phyloP scores from a whole-genome alignment of 192 early-diverging fungal species.

The Backusella parvicylindrica region DNA sequence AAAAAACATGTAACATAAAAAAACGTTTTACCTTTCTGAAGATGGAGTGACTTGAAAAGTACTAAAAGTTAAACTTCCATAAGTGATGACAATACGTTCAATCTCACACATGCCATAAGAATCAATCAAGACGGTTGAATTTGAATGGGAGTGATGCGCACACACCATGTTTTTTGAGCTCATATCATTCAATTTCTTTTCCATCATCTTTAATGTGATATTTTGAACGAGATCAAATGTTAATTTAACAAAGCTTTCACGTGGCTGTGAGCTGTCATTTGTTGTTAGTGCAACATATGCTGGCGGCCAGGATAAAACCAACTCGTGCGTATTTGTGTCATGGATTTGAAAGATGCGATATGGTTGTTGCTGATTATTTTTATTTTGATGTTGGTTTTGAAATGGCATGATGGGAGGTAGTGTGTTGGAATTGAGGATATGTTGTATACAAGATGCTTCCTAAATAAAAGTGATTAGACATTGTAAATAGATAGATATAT shows the following conservation, averaged over 20 bases:
- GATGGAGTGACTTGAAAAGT: neutral
- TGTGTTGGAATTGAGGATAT: neutral
- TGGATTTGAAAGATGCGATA: constrained; percentile 15
- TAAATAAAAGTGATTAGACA: neutral
- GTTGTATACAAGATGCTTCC: neutral
- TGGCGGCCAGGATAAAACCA: constrained; percentile 9
- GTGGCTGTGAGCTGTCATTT: neutral
- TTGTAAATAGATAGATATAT: neutral
- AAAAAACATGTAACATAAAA: too few relatives aligned
- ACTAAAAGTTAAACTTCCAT: constrained; percentile 8
- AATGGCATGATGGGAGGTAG: neutral
- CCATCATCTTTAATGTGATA: neutral
- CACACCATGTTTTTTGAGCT: neutral
- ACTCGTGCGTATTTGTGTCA: neutral
- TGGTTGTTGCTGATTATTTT: neutral
- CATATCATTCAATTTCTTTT: neutral
- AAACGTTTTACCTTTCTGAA: neutral
- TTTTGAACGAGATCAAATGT: neutral
- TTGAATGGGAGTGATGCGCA: constrained; percentile 15
- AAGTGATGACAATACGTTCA: neutral
- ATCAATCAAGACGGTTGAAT: neutral
- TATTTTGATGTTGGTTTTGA: neutral
- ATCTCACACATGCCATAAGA: neutral
- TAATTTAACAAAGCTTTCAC: neutral
- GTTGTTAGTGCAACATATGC: neutral